Conservation (phyloP, 2,329 filamentous ascomycete genomes). For the Grosmannia clavigera region DNA sequence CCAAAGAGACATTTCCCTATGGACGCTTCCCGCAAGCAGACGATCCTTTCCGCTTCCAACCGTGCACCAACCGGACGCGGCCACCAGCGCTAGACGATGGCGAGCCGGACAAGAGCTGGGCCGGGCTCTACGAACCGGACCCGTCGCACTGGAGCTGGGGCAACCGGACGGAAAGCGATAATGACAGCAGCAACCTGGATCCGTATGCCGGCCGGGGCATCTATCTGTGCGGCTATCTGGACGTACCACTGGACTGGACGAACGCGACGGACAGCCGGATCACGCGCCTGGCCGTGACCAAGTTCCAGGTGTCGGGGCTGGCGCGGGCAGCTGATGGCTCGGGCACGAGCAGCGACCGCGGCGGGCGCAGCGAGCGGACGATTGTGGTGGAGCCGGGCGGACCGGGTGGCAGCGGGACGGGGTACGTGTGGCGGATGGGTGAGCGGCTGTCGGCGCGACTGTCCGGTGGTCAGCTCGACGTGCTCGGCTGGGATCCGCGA, state of each 20-base stretch:
- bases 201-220: constrained; percentile 28
- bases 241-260: constrained; percentile 35
- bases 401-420: constrained; percentile 32
- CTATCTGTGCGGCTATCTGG: constrained; percentile 35
- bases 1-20: background rate
- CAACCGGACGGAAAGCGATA: constrained; percentile 7
- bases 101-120: constrained; percentile 25
- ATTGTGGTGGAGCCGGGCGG: constrained; percentile 18
- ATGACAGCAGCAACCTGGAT: constrained; percentile 11
- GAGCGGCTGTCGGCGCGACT: constrained; percentile 27
- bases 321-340: no score
- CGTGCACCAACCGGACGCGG: constrained; percentile 29
- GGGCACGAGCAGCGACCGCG: no score
- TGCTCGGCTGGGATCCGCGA: constrained; percentile 20
- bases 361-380: no score
- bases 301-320: no score
- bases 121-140: constrained; percentile 27
- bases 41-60: constrained; percentile 35
- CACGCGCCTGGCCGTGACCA: constrained; percentile 22
- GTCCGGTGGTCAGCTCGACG: constrained; percentile 30
- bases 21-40: constrained; percentile 26
- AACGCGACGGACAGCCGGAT: constrained; percentile 31
- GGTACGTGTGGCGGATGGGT: constrained; percentile 25
- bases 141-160: constrained; percentile 36
- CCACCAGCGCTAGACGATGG: constrained; percentile 29